Percentiles rank a stretch among this genome's conserved stretches.
These are phyloP conservation scores for Biscogniauxia marginata DNA, from an alignment of 2,329 filamentous ascomycete genomes.

Conservation along the genomic window DNA sequence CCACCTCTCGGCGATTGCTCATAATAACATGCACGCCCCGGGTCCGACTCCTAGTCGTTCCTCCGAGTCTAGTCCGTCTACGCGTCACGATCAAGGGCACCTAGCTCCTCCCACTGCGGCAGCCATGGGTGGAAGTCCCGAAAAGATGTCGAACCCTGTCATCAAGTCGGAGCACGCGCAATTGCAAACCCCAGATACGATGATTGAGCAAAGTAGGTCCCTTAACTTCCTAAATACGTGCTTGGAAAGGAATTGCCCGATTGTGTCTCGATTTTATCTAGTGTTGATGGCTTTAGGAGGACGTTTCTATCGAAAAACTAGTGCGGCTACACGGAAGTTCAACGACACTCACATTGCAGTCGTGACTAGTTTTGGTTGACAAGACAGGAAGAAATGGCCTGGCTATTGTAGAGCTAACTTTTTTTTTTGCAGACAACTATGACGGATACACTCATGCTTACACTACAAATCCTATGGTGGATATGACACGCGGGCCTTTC, in stretches of 20 bases:
- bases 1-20: constrained; percentile 41
- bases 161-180: constrained; percentile 35
- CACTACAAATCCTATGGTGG: constrained; percentile 17
- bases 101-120: constrained; percentile 9
- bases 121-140: constrained; percentile 27
- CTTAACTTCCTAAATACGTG: not conserved
- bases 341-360: not conserved
- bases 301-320: not conserved
- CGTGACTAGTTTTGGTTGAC: too few species aligned
- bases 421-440: constrained; percentile 9
- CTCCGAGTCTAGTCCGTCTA: constrained; percentile 8
- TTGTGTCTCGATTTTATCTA: not conserved
- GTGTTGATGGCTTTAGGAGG: not conserved
- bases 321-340: not conserved
- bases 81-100: constrained; percentile 20
- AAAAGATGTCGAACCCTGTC: constrained; percentile 24
- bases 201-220: constrained; percentile 29
- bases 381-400: not conserved
- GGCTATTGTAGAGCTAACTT: not conserved
- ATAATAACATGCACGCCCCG: constrained; percentile 17
- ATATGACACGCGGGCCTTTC: constrained; percentile 42
- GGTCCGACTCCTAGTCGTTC: constrained; percentile 5
- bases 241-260: not conserved
- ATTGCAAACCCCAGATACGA: constrained; percentile 35
- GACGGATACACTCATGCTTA: constrained; percentile 14